phyloP scores from a whole-genome alignment of 352 stramenopile genomes.

The Phytophthora litchii region DNA sequence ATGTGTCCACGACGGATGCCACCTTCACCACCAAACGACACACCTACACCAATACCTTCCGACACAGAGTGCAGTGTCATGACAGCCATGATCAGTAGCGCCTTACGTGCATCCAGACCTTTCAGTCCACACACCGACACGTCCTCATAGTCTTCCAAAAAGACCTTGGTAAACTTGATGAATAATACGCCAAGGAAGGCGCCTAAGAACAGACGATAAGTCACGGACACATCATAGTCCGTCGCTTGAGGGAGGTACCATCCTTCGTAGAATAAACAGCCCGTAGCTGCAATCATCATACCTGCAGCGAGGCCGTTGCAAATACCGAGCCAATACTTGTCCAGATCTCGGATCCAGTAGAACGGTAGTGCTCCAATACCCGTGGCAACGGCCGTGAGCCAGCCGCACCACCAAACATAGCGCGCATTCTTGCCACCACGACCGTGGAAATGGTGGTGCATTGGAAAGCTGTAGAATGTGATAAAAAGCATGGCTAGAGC shows the following conservation, averaged over 20 bases:
- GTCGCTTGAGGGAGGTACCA: constrained; percentile 77
- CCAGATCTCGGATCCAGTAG: constrained; percentile 92
- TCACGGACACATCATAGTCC: constrained; percentile 72
- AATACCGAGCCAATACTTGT: constrained; percentile 95
- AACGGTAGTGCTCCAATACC: constrained; percentile 95
- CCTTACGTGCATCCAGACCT: constrained; percentile 89
- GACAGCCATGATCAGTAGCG: constrained; percentile 98
- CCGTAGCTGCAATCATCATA: constrained; percentile 98
- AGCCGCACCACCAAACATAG: constrained; percentile 98
- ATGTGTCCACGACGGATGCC: constrained; percentile 95
- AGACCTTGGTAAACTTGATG: constrained; percentile 95
- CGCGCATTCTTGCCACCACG: constrained; percentile 59
- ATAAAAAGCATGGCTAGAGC: constrained; percentile 60
- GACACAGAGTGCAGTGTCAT: constrained; percentile 99
- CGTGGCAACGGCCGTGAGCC: constrained; percentile 96
- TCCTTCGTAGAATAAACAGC: constrained; percentile 95
- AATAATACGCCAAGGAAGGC: constrained; percentile 94
- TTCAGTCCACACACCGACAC: constrained; percentile 87
- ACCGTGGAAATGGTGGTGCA: constrained; percentile 31
- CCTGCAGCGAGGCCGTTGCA: constrained; percentile 95
- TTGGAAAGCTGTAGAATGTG: constrained; percentile 70
- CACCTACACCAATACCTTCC: constrained; percentile 97
- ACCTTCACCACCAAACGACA: constrained; percentile 95
- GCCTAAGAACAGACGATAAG: constrained; percentile 88
- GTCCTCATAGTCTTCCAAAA: constrained; percentile 96